These are phyloP conservation scores for Lenwebbia sp. DNA, from an alignment of 345 rosid species.

Conservation along the genomic window DNA sequence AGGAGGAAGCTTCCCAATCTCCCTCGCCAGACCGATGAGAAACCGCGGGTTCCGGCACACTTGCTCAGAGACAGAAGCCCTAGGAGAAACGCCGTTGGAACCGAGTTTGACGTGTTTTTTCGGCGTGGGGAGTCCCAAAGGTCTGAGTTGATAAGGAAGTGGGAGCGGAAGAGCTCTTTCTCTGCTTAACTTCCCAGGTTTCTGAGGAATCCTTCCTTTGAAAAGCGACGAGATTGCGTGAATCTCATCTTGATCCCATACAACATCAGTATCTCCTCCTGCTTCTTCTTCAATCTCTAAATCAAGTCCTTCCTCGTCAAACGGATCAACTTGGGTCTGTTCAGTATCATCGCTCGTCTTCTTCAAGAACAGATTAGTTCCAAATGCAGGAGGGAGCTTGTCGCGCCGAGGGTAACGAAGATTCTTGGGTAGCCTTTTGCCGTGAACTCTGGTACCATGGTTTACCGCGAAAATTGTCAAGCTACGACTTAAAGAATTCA, in stretches of 20 bases:
- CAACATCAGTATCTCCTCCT: background rate
- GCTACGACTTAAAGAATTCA: background rate
- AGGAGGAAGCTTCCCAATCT: slow-evolving; percentile 31
- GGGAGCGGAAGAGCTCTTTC: slow-evolving; percentile 81
- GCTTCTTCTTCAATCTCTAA: background rate
- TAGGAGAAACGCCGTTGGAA: slow-evolving; percentile 10
- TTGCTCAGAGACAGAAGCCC: slow-evolving; percentile 28
- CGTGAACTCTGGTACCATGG: slow-evolving; percentile 13
- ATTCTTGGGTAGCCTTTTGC: slow-evolving; percentile 49
- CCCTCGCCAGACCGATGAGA: slow-evolving; percentile 59
- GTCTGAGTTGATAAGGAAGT: slow-evolving; percentile 63
- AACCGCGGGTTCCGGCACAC: slow-evolving; percentile 50
- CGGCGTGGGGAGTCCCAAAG: slow-evolving; percentile 49
- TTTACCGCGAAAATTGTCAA: background rate
- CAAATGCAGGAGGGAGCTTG: slow-evolving; percentile 80
- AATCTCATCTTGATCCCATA: slow-evolving; percentile 64
- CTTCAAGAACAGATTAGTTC: slow-evolving; percentile 66
- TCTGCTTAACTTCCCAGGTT: slow-evolving; percentile 31
- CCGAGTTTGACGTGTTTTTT: slow-evolving; percentile 28
- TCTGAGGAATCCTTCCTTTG: slow-evolving; percentile 66
- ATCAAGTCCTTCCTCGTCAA: slow-evolving; percentile 8
- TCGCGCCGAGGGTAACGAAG: slow-evolving; percentile 52
- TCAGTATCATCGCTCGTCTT: slow-evolving; percentile 26
- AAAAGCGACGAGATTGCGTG: slow-evolving; percentile 80
- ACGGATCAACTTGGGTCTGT: slow-evolving; percentile 1